Base-by-base conservation (phyloP, 164 flowering plant species). In the Kingdonia uniflora region DNA sequence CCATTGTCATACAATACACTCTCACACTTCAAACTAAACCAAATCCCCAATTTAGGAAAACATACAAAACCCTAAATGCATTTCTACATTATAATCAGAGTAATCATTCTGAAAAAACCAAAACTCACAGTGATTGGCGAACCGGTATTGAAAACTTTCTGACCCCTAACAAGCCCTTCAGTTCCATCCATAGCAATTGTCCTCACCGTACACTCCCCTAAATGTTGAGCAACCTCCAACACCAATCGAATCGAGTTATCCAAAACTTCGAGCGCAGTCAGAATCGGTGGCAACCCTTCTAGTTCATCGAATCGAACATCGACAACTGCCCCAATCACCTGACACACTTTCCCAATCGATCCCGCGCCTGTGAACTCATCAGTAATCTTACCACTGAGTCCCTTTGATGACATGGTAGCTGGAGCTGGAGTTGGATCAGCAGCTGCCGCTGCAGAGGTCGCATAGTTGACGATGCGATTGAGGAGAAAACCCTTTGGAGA, bases 141-240 rank as follows among this genome's bases (percentile, higher is more conserved):
- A 24, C 78, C 81, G 24, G 76, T 71, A 48, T 76, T 76, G 22
- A 76, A 69, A 23, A 77, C 81, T 25, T 61, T 51, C 55, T 74
- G 76, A 19, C 81, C 81, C 0, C 81, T 53, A 19, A 74, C 76
- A 42, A 77, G 68, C 14, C 79, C 81, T 46, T 77, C 79, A 26
- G 77, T 72, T 11, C 73, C 76, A 25, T 70, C 80, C 74, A 76
- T 73, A 57, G 77, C 77, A 46, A 76, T 73, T 2, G 77, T 73
- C 60, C 77, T 67, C 13, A 73, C 77, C 56, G 68, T 71, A 1
- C 65, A 70, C 67, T 67, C 77, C 0, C 75, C 77, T 62, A 72
- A 61, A 62, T 75, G 77, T 63, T 73, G 77, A 1, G 75, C 73
- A 1, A 76, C 80, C 23, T 76, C 77, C n/a, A 73, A 54, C 37